Conservation (phyloP, 1,139 yeast genomes). For the Zygosaccharomyces pseudobailii region DNA sequence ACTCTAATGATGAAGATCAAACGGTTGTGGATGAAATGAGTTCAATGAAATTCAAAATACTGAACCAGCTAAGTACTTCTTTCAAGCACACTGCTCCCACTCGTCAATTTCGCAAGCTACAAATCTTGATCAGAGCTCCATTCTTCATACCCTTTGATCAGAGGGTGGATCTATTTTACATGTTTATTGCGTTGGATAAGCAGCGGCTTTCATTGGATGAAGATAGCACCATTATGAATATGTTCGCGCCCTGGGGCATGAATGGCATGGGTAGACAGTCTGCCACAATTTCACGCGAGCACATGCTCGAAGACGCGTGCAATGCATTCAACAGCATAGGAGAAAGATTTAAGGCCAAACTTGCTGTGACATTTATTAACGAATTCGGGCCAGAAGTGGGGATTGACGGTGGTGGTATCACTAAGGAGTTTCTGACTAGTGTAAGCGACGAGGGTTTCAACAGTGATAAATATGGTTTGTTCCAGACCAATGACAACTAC, state of each 20-base stretch:
- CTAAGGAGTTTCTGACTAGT: constrained; percentile 81
- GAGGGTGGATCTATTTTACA: constrained; percentile 68
- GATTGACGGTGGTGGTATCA: constrained; percentile 94
- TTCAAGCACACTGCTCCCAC: constrained; percentile 14
- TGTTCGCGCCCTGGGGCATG: constrained; percentile 16
- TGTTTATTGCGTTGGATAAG: constrained; percentile 51
- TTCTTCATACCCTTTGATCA: constrained; percentile 72
- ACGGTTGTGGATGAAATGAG: constrained; percentile 9
- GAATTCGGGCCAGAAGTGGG: constrained; percentile 77
- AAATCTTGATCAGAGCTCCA: constrained; percentile 62
- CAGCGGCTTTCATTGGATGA: constrained; percentile 30
- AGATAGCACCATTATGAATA: constrained; percentile 16
- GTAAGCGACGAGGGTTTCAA: constrained; percentile 67
- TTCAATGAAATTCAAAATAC: constrained; percentile 9
- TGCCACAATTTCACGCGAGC: constrained; percentile 64
- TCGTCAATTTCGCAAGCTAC: constrained; percentile 34
- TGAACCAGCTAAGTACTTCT: constrained; percentile 12
- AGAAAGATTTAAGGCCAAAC: constrained; percentile 49
- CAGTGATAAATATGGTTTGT: constrained; percentile 40
- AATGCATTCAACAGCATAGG: constrained; percentile 47
- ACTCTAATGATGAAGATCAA: constrained; percentile 21
- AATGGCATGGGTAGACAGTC: constrained; percentile 28
- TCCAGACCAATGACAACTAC: constrained; percentile 53
- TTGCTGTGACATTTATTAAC: constrained; percentile 65
- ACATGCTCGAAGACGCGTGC: constrained; percentile 70